Base-by-base conservation (phyloP, 2,329 filamentous ascomycete genomes). In the Fusarium nelsonii region DNA sequence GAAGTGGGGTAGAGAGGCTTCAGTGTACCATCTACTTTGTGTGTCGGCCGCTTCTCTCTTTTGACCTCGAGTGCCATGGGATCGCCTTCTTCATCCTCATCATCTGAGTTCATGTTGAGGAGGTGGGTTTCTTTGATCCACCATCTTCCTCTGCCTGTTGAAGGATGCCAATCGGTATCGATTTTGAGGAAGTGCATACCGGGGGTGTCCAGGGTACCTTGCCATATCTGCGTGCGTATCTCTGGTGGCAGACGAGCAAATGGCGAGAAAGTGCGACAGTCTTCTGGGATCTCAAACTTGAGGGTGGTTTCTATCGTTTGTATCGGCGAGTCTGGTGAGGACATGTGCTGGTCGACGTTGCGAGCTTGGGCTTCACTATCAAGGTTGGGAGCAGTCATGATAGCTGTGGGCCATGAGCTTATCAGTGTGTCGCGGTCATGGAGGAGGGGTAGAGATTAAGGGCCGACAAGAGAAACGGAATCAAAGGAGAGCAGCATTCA, bases 111-210 rank as follows among this genome's bases (percentile, higher is more conserved):
- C 15, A 23, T 7, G 20, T 62, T 57, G 45, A 62, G 9, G 30
- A 56, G 32, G 30, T 32, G 5, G 8, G 53, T 26, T 18, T 58
- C 46, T 45, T 48, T 68, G 14, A 46, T 45, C 71, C 64, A 74
- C 76, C 75, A 78, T 30, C 60, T 70, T 45, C 72, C 73, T 36
- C 26, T 32, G 4, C 58, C 51, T 28, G 60, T 56, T 8, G 54
- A 43, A 10, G 62, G 43, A 9, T 65, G 53, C 18, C 70, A 72
- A 9, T 58, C 51, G 8, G 68, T 66, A 14, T 75, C 58, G 8
- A 79, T 66, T 53, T 73, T 76, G 57, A 81, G 68, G 40, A 79
- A 81, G 40, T 79, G 76, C 69, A 80, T 76, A 28, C 79, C 79
- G 1, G 78, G 77, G 11, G 75, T 70, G 3, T 72, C 63, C 11